Conservation (phyloP, 768 basidiomycete species). For the Auriscalpium microsporum region DNA sequence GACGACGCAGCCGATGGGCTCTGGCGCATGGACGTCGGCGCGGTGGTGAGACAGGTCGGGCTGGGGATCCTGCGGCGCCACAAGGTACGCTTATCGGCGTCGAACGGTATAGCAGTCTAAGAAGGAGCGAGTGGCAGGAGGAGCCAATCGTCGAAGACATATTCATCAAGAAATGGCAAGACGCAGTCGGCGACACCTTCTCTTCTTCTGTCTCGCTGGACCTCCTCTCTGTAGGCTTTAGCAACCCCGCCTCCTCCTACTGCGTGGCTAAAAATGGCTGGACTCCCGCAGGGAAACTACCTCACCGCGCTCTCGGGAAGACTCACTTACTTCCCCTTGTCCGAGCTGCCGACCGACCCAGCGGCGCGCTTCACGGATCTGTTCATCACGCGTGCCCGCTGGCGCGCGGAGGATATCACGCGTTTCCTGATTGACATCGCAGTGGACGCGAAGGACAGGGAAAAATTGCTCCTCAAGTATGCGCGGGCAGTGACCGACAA, state of each 20-base stretch:
- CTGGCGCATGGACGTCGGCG: constrained; percentile 61
- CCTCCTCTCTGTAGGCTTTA: constrained; percentile 54
- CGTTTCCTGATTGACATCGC: constrained; percentile 80
- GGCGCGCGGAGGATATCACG: constrained; percentile 72
- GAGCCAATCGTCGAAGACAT: constrained; percentile 46
- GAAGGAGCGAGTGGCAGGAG: constrained; percentile 31
- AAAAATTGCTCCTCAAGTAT: constrained; percentile 81
- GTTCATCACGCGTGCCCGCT: constrained; percentile 70
- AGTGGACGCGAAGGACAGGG: constrained; percentile 77
- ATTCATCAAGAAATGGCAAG: constrained; percentile 63
- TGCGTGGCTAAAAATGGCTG: neutral
- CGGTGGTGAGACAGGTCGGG: constrained; percentile 68
- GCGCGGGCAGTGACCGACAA: constrained; percentile 68
- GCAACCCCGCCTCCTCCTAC: neutral
- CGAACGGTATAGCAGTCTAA: too few relatives aligned
- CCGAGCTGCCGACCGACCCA: constrained; percentile 68
- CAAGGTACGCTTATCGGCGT: constrained; percentile 31
- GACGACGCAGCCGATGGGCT: constrained; percentile 22
- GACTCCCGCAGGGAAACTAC: constrained; percentile 59
- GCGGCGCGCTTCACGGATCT: constrained; percentile 78
- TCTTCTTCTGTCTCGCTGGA: constrained; percentile 48
- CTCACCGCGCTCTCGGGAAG: constrained; percentile 32
- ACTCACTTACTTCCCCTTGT: constrained; percentile 69
- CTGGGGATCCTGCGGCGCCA: constrained; percentile 59
- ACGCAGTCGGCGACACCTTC: constrained; percentile 72